phyloP scores from a whole-genome alignment of 352 stramenopile species.

The Globisporangium ultimum region DNA sequence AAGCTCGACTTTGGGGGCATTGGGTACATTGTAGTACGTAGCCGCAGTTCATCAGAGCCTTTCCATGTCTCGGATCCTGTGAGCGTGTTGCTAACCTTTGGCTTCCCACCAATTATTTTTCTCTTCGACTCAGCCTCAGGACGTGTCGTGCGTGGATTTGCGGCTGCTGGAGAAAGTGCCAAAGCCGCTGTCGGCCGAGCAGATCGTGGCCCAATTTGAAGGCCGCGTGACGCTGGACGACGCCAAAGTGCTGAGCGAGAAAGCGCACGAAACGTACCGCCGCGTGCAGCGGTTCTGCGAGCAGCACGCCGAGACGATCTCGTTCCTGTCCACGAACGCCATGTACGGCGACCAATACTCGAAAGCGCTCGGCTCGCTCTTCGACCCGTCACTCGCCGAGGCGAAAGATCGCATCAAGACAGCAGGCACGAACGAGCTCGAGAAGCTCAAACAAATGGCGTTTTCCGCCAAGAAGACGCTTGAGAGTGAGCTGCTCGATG shows the following conservation, averaged over 20 bases:
- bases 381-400: constrained; percentile 65
- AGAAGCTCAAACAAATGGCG: constrained; percentile 52
- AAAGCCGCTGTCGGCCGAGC: constrained; percentile 59
- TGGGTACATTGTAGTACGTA: constrained; percentile 31
- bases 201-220: constrained; percentile 66
- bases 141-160: constrained; percentile 65
- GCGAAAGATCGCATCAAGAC: constrained; percentile 47
- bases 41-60: background rate
- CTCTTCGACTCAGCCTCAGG: constrained; percentile 25
- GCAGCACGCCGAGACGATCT: constrained; percentile 65
- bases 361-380: constrained; percentile 40
- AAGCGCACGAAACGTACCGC: constrained; percentile 48
- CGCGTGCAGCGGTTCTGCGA: constrained; percentile 67
- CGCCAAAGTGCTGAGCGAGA: constrained; percentile 41
- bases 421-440: constrained; percentile 45
- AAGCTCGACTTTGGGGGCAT: constrained; percentile 37
- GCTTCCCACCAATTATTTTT: background rate
- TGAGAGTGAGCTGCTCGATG: constrained; percentile 64
- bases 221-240: constrained; percentile 62
- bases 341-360: constrained; percentile 70
- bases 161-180: constrained; percentile 61
- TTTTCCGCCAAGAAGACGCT: constrained; percentile 50
- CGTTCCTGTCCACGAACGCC: constrained; percentile 71
- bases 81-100: too few species aligned
- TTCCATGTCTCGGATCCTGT: too few species aligned